A percentile compares a stretch with the other conserved stretches of the same genome.
Evolutionary conservation across 2,329 filamentous ascomycete genomes (phyloP).

Genomic region (Cytospora schulzeri): DNA sequence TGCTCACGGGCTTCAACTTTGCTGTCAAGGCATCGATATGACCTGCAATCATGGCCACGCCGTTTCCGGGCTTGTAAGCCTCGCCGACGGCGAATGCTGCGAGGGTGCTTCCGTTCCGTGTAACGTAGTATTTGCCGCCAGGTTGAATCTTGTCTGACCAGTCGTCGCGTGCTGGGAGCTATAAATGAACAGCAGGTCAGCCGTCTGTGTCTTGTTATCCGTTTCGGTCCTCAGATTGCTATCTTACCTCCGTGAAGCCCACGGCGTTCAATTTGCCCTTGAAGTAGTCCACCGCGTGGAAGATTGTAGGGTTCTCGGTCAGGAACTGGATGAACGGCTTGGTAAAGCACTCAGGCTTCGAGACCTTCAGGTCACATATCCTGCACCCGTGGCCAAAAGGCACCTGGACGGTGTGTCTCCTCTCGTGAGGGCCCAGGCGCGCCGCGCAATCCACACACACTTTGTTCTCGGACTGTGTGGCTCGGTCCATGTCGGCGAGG

Average conservation of each 20-base stretch:
- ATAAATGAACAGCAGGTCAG: slow-evolving; percentile 27
- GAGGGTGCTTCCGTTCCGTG: slow-evolving; percentile 81
- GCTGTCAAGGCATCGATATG: slow-evolving; percentile 93
- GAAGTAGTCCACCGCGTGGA: slow-evolving; percentile 84
- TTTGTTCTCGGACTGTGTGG: slow-evolving; percentile 10
- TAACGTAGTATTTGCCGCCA: slow-evolving; percentile 87
- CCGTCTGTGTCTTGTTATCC: neutral
- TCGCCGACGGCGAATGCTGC: slow-evolving; percentile 84
- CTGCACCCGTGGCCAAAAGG: slow-evolving; percentile 10
- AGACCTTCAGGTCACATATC: slow-evolving; percentile 30
- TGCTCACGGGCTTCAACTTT: slow-evolving; percentile 87
- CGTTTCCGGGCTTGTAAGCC: slow-evolving; percentile 81
- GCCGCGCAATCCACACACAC: slow-evolving; percentile 14
- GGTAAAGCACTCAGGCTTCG: slow-evolving; percentile 67
- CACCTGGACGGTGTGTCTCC: neutral
- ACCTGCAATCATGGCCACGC: slow-evolving; percentile 83
- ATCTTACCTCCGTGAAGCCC: slow-evolving; percentile 71
- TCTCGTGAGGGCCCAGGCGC: slow-evolving; percentile 5
- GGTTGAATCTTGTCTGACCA: slow-evolving; percentile 74
- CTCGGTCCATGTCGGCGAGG: slow-evolving; percentile 8
- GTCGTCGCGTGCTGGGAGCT: slow-evolving; percentile 76
- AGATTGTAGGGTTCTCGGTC: slow-evolving; percentile 87
- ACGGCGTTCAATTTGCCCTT: slow-evolving; percentile 68
- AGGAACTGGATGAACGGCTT: slow-evolving; percentile 87
- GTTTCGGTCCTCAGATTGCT: too few species aligned